phyloP scores from a whole-genome alignment of 2,329 filamentous ascomycete species.

The Fusarium anguioides region DNA sequence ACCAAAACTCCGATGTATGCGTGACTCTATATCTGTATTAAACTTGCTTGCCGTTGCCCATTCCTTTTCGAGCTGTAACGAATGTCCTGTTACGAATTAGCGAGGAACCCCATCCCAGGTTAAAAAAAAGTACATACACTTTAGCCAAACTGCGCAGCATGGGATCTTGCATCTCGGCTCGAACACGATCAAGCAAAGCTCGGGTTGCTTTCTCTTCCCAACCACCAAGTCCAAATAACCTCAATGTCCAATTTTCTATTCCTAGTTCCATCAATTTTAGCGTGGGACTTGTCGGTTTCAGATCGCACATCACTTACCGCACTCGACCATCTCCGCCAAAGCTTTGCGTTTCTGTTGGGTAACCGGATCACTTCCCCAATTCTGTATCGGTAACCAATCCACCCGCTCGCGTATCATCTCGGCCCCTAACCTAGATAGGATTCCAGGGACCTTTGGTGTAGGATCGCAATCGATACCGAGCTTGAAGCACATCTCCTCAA shows the following conservation, averaged over 20 bases:
- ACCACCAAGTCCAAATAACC: constrained; percentile 48
- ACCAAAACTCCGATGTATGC: constrained; percentile 30
- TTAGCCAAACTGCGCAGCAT: constrained; percentile 45
- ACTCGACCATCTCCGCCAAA: constrained; percentile 52
- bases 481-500: constrained; percentile 42
- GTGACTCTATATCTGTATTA: not conserved
- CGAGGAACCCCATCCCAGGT: rapidly evolving
- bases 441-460: constrained; percentile 49
- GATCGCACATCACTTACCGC: constrained; percentile 44
- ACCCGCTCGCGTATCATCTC: constrained; percentile 54
- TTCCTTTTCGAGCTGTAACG: constrained; percentile 49
- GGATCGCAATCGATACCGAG: constrained; percentile 56
- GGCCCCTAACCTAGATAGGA: constrained; percentile 53
- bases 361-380: constrained; percentile 55
- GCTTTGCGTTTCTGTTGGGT: constrained; percentile 52
- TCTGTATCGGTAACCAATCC: constrained; percentile 56
- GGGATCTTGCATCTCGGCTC: constrained; percentile 47
- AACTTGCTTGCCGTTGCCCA: not conserved
- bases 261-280: constrained; percentile 29
- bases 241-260: constrained; percentile 49
- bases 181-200: constrained; percentile 48
- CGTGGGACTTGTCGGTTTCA: not conserved
- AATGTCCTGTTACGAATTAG: constrained; percentile 43
- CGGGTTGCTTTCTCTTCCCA: constrained; percentile 49
- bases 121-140: constrained; percentile 43